Evolutionary conservation across 495 filamentous ascomycete species (phyloP).

Genomic region (Penicillium bialowiezense): DNA sequence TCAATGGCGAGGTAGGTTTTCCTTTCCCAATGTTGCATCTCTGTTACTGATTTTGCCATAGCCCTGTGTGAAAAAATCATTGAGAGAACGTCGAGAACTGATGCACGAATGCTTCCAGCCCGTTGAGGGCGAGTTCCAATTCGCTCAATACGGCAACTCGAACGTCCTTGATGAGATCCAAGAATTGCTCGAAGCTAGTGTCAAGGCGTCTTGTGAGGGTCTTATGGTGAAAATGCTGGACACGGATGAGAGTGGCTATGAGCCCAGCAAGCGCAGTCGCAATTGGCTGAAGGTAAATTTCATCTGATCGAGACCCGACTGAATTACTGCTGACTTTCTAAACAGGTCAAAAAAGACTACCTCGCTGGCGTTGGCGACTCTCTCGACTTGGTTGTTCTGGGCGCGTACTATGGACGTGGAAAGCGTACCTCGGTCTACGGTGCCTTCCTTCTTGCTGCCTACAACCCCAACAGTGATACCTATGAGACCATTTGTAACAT

Average conservation of each 20-base stretch:
- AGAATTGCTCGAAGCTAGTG: slow-evolving; percentile 81
- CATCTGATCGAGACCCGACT: neutral
- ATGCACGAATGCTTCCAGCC: slow-evolving; percentile 70
- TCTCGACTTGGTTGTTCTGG: slow-evolving; percentile 91
- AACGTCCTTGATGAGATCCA: slow-evolving; percentile 91
- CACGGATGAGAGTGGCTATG: slow-evolving; percentile 84
- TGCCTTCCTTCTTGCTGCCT: slow-evolving; percentile 91
- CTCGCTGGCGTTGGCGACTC: slow-evolving; percentile 90
- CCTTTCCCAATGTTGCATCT: neutral
- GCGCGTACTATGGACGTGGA: slow-evolving; percentile 90
- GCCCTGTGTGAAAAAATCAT: slow-evolving; percentile 78
- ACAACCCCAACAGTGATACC: slow-evolving; percentile 70
- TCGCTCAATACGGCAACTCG: slow-evolving; percentile 85
- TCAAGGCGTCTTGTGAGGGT: slow-evolving; percentile 93
- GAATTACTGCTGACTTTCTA: neutral
- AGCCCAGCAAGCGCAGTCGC: slow-evolving; percentile 89
- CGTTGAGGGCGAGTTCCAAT: slow-evolving; percentile 85
- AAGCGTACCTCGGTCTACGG: slow-evolving; percentile 95
- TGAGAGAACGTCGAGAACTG: slow-evolving; percentile 79
- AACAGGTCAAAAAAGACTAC: slow-evolving; percentile 93
- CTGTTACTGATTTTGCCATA: slow-evolving; percentile 21
- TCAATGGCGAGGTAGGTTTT: slow-evolving; percentile 76
- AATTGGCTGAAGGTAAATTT: slow-evolving; percentile 90
- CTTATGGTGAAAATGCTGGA: slow-evolving; percentile 99
- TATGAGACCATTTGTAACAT: slow-evolving; percentile 99